Evolutionary conservation across 768 basidiomycete genomes (phyloP).

Genomic region (Panaeolus papilionaceus): DNA sequence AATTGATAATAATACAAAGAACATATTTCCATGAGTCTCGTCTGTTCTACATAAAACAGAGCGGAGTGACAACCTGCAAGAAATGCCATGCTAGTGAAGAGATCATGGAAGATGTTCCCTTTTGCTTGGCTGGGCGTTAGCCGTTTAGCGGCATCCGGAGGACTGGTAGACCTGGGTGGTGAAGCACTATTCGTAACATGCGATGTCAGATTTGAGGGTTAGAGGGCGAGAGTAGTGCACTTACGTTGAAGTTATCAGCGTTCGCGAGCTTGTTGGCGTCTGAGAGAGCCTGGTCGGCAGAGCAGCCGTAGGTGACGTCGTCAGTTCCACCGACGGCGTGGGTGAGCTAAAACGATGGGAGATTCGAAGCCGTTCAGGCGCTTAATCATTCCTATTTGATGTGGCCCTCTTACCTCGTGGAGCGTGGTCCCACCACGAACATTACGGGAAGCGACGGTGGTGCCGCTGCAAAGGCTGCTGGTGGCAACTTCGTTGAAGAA

Average conservation of each 20-base stretch:
- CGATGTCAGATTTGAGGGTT: background rate
- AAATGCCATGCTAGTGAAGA: background rate
- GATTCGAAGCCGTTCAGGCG: background rate
- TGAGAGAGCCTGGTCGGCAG: constrained; percentile 45
- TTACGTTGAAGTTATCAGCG: constrained; percentile 56
- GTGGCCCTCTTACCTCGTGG: constrained; percentile 41
- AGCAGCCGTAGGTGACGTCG: constrained; percentile 49
- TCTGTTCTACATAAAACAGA: too few species aligned
- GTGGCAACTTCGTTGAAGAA: constrained; percentile 53
- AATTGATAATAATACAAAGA: too few species aligned
- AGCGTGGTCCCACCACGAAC: constrained; percentile 54
- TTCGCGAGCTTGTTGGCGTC: constrained; percentile 40
- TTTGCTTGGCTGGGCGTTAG: background rate
- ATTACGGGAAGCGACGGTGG: constrained; percentile 49
- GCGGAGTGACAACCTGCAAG: too few species aligned
- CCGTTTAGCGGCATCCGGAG: constrained; percentile 40
- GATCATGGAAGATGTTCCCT: background rate
- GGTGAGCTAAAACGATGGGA: constrained; percentile 38
- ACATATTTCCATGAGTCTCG: too few species aligned
- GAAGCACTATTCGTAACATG: constrained; percentile 42
- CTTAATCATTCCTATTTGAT: background rate
- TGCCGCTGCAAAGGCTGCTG: constrained; percentile 46
- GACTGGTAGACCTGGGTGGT: constrained; percentile 50
- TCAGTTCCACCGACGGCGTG: constrained; percentile 47
- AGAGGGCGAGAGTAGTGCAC: constrained; percentile 19